phyloP scores from a whole-genome alignment of 768 basidiomycete genomes.

The Tremella mesenterica region DNA sequence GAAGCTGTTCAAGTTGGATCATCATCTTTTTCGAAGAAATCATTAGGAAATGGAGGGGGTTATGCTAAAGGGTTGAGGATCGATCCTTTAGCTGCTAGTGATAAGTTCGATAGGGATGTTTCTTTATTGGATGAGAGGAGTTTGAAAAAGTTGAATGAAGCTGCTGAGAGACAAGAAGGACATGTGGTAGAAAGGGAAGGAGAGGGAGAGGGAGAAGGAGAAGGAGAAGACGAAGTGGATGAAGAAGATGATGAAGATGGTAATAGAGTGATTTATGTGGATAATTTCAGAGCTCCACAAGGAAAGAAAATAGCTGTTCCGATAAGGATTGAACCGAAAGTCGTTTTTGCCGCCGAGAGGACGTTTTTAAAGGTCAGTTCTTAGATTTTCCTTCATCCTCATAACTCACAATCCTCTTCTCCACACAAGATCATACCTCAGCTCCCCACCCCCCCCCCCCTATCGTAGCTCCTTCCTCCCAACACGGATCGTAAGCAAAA shows the following conservation, averaged over 20 bases:
- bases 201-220: slow-evolving; percentile 30
- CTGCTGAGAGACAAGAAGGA: slow-evolving; percentile 8
- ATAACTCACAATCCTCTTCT: background rate
- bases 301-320: slow-evolving; percentile 89
- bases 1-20: no score
- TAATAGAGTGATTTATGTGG: slow-evolving; percentile 44
- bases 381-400: background rate
- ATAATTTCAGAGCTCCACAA: slow-evolving; percentile 66
- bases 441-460: background rate
- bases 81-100: slow-evolving; percentile 74
- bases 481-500: no score
- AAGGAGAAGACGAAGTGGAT: slow-evolving; percentile 28
- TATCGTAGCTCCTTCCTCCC: no score
- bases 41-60: no score
- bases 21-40: slow-evolving; percentile 8
- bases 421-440: no score
- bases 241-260: slow-evolving; percentile 49
- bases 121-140: slow-evolving; percentile 54
- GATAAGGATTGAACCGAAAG: slow-evolving; percentile 92
- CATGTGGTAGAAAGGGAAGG: background rate
- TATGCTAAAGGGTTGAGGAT: slow-evolving; percentile 49
- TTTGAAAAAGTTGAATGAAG: slow-evolving; percentile 48
- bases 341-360: slow-evolving; percentile 86
- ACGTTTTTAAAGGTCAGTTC: slow-evolving; percentile 72
- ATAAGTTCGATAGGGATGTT: slow-evolving; percentile 68